Base-by-base conservation (phyloP, 169 alveolate species). In the Pseudocohnilembus persalinus region DNA sequence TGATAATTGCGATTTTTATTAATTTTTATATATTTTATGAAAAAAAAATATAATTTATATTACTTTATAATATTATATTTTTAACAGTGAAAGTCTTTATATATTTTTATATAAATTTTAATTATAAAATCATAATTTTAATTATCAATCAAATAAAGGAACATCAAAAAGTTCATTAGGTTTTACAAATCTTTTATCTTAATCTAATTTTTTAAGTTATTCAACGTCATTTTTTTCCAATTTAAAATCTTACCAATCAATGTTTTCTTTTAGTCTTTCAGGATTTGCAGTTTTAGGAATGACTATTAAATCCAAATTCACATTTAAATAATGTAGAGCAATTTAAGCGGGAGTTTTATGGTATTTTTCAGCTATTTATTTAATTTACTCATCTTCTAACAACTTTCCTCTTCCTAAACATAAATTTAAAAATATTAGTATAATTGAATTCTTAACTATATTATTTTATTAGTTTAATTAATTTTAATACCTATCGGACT, bases 181-280 rank as follows among this genome's bases (percentile, higher is more conserved):
- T 32, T 85, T 82, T n/a, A 30, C 34, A 31, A 76, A 33, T 75
- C 89, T 89, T 15, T 49, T 31, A 31, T 77, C 73, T 75, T 75
- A 79, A 33, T 91, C 81, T 1, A 91, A 63, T 24, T 73, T 63
- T 35, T 76, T 79, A 1, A 91, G 83, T 29, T 31, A 35, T 24
- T 65, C 76, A 73, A 88, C 64, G 15, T 91, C 95, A 11, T 73
- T 88, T 35, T 84, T 83, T n/a, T 82, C 83, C 24, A 92, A 84
- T 25, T 63, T 65, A 74, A 92, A 82, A 26, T 88, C 81, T 0
- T 29, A 24, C 29, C 89, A n/a, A 15, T 83, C 88, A 74, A 85
- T 78, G 78, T 92, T 92, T 79, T 89, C 94, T 81, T 83, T 82
- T 28, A 89, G 49, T 83, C 94, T 88, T 27, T 77, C 87, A 0